Base-by-base conservation (phyloP, 2,329 filamentous ascomycete species). In the Metarhizium humberi region DNA sequence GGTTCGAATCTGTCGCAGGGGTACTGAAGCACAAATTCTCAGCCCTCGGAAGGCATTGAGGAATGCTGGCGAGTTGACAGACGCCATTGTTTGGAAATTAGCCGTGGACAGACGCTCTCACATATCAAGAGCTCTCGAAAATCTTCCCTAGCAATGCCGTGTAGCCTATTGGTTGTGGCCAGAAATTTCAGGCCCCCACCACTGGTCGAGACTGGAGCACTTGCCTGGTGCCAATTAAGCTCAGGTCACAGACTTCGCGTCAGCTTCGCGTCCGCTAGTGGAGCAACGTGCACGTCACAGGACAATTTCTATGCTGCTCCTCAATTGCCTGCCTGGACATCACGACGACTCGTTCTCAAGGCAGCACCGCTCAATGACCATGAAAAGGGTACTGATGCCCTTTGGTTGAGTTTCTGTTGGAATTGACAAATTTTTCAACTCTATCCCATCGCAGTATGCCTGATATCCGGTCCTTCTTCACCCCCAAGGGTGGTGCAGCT, bases 391-490 rank as follows among this genome's bases (percentile, higher is more conserved):
- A 40, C 36, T 14, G 29, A 51, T 57, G 40, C 47, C 32, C 49
- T 40, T 54, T 43, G 51, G 46, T 47, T 20, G 32, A 55, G 45
- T 14, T 16, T 59, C 18, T 14, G 18, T 52, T 50, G 48, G 48
- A 34, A 53, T 52, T 55, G 53, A 38, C 11, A 43, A 14, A 55
- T 55, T 42, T 47, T 32, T 47, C 36, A 29, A 48, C 36, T 5
- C 36, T 7, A 25, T 18, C 25, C 10, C 45, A 4, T 14, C 3
- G 29, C 55, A 59, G 58, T 59, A 95, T 96, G 91, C 84, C 91
- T 59, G 92, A 97, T 72, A 97, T 96, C 66, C 82, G 92, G 66
- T 90, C 79, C 63, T 97, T 96, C 73, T 96, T 97, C 75, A 85
- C 87, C 55, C 84, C 87, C 58, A 91, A 91, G 70, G 78, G 80